Conservation (phyloP, 2,329 filamentous ascomycete genomes). For the Epichloe hybrida region DNA sequence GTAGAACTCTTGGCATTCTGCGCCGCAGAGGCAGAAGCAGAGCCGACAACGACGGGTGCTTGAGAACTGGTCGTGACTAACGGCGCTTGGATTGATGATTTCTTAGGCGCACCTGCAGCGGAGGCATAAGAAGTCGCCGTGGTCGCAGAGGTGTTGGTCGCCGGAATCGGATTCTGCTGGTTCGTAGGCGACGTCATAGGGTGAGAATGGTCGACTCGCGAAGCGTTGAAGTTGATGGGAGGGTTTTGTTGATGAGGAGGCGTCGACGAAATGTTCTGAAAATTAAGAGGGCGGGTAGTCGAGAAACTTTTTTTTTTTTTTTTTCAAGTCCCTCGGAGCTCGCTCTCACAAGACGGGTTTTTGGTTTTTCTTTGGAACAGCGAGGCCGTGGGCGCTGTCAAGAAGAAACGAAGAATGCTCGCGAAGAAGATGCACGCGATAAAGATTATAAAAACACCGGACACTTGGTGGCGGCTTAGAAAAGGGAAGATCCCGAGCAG, state of each 20-base stretch:
- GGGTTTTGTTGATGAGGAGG: neutral
- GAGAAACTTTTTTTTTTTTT: neutral
- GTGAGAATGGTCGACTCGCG: constrained; percentile 8
- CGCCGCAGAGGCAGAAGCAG: constrained; percentile 34
- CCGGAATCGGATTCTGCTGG: constrained; percentile 40
- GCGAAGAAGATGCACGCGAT: constrained; percentile 5
- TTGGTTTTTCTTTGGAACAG: neutral
- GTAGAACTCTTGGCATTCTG: constrained; percentile 51
- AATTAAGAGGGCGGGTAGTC: constrained; percentile 5
- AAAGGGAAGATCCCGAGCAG: constrained; percentile 7
- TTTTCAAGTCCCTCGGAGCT: neutral
- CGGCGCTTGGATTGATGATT: constrained; percentile 45
- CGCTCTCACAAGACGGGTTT: constrained; percentile 2
- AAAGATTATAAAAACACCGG: constrained; percentile 3
- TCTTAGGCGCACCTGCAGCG: constrained; percentile 50
- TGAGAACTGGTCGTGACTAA: constrained; percentile 45
- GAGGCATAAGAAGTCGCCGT: constrained; percentile 53
- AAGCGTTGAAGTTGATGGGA: neutral
- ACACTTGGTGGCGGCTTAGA: constrained; percentile 12
- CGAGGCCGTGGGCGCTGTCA: neutral
- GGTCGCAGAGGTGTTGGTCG: constrained; percentile 43
- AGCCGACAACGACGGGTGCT: constrained; percentile 41
- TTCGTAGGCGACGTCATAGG: constrained; percentile 49
- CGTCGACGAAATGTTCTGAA: neutral
- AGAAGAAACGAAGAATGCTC: constrained; percentile 5